Conservation (phyloP, 805 yeast genomes). For the Metahyphopichia silvanorum region DNA sequence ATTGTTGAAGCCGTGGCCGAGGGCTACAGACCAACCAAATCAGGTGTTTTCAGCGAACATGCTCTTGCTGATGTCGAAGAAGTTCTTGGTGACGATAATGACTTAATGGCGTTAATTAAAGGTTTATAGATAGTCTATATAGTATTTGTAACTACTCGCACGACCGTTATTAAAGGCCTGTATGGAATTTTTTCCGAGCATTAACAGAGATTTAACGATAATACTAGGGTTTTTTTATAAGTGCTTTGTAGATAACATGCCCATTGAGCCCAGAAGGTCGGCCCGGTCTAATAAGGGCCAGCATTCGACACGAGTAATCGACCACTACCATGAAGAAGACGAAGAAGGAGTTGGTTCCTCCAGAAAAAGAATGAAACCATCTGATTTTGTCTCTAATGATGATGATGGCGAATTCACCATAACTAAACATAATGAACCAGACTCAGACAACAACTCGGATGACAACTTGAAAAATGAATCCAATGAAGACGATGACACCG, state of each 20-base stretch:
- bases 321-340: conserved; percentile 14
- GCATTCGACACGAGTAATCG: conserved; percentile 28
- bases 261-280: conserved; percentile 25
- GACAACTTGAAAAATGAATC: conserved; percentile 1
- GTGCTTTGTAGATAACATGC: too few relatives aligned
- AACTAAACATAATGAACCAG: not conserved
- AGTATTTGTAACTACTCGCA: too few relatives aligned
- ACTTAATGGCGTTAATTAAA: conserved; percentile 40
- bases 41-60: conserved; percentile 73
- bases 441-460: not conserved
- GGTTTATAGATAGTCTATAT: conserved; percentile 21
- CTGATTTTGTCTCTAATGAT: conserved; percentile 3
- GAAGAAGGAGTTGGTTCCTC: conserved; percentile 3
- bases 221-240: too few relatives aligned
- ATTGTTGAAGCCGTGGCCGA: conserved; percentile 74
- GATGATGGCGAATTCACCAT: conserved; percentile 10
- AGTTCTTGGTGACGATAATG: conserved; percentile 51
- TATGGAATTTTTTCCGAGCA: too few relatives aligned
- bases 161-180: too few relatives aligned
- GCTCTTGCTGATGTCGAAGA: conserved; percentile 76
- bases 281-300: conserved; percentile 38
- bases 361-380: conserved; percentile 2
- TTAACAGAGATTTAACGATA: too few relatives aligned
- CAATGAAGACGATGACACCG: conserved; percentile 17
- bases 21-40: conserved; percentile 70